Conservation (phyloP, 2,329 filamentous ascomycete genomes). For the Chalaropsis ovoidea region DNA sequence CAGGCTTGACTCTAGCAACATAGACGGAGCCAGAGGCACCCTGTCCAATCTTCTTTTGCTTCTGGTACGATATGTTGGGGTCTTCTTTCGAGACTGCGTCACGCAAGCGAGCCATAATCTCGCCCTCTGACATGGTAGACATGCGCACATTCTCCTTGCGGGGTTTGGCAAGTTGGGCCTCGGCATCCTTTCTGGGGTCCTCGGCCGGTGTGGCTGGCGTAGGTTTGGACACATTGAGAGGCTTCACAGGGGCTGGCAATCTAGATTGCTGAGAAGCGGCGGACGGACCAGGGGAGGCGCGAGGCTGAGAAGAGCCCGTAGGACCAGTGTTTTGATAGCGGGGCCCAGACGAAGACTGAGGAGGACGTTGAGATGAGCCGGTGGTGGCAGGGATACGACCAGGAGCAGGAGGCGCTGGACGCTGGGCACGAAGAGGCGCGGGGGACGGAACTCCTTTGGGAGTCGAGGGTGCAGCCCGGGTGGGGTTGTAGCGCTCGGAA, state of each 20-base stretch:
- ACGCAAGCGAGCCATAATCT: slow-evolving; percentile 92
- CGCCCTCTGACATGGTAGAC: slow-evolving; percentile 94
- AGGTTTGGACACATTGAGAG: slow-evolving; percentile 66
- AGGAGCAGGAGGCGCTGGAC: slow-evolving; percentile 68
- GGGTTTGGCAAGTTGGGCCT: slow-evolving; percentile 78
- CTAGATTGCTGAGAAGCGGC: slow-evolving; percentile 39
- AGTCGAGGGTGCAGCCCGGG: slow-evolving; percentile 70
- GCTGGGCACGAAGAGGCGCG: slow-evolving; percentile 56
- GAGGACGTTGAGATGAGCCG: slow-evolving; percentile 20
- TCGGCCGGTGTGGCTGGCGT: slow-evolving; percentile 45
- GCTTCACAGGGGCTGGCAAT: slow-evolving; percentile 59
- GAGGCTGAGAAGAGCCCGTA: slow-evolving; percentile 36
- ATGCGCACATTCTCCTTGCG: slow-evolving; percentile 90
- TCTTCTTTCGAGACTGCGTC: slow-evolving; percentile 94
- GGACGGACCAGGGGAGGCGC: neutral
- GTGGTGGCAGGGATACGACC: slow-evolving; percentile 9
- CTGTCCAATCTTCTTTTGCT: slow-evolving; percentile 99
- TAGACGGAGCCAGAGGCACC: slow-evolving; percentile 97
- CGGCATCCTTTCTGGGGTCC: slow-evolving; percentile 68
- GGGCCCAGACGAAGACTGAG: slow-evolving; percentile 38
- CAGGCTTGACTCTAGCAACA: slow-evolving; percentile 88
- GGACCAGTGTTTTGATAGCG: slow-evolving; percentile 42
- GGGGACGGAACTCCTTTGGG: slow-evolving; percentile 45
- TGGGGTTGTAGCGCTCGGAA: slow-evolving; percentile 72
- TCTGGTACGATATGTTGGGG: slow-evolving; percentile 89